Evolutionary conservation across 495 filamentous ascomycete species (phyloP).

Genomic region (Lophiostoma macrostomum): DNA sequence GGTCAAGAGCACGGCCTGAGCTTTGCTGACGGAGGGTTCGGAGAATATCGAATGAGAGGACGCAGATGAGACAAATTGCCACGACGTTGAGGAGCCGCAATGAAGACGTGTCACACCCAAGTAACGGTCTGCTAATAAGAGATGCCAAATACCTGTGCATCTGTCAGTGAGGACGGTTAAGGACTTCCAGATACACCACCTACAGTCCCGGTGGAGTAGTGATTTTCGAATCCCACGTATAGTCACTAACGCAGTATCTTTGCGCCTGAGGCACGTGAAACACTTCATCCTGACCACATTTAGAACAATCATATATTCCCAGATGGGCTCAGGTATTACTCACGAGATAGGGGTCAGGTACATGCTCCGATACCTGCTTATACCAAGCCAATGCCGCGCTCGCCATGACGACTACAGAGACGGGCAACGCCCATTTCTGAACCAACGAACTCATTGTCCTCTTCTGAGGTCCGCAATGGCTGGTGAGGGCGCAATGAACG

Average conservation of each 20-base stretch:
- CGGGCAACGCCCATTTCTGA: constrained; percentile 12
- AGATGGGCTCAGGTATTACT: constrained; percentile 6
- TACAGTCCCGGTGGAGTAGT: constrained; percentile 92
- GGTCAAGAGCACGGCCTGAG: not conserved
- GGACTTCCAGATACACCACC: constrained; percentile 29
- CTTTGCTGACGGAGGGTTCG: constrained; percentile 18
- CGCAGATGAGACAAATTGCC: constrained; percentile 37
- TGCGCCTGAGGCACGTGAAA: constrained; percentile 95
- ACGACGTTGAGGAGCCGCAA: constrained; percentile 55
- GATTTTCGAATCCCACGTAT: constrained; percentile 90
- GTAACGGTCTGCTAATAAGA: constrained; percentile 34
- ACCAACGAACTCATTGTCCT: constrained; percentile 5
- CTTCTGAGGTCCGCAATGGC: not conserved
- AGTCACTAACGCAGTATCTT: constrained; percentile 73
- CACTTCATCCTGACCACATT: constrained; percentile 69
- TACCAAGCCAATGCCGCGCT: constrained; percentile 28
- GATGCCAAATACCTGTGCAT: constrained; percentile 60
- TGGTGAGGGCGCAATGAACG: not conserved
- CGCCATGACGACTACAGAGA: constrained; percentile 17
- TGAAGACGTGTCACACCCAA: constrained; percentile 45
- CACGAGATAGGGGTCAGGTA: constrained; percentile 81
- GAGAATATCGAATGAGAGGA: constrained; percentile 14
- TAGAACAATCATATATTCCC: too few relatives aligned
- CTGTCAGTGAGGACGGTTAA: not conserved
- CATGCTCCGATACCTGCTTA: constrained; percentile 38